Base-by-base conservation (phyloP, 805 yeast species). In the Priceomyces carsonii region DNA sequence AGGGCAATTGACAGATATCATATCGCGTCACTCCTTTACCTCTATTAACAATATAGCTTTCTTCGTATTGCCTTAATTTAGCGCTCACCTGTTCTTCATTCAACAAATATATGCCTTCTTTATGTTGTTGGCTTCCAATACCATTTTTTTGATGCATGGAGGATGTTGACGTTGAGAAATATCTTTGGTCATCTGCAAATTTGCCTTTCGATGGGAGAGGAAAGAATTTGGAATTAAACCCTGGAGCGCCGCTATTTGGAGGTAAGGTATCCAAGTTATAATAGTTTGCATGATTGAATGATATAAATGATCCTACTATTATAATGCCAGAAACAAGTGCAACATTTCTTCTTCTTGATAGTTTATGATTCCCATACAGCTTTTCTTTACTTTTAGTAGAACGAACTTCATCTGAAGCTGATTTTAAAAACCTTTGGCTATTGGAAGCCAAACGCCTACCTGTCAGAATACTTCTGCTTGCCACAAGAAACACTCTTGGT, bases 21-120 rank as follows among this genome's bases (percentile, higher is more conserved):
- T 89, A 91, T 38, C 99, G 72, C 8, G 79, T 58, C 13, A 93
- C 91, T 14, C 98, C 98, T 42, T 84, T 82, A 8, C 91, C 90
- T 39, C 96, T 73, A 46, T 85, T 82, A 14, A 91, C 91, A 21
- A 66, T 57, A 51, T 82, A 86, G 43, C 91, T 80, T 58, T 90
- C 93, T 55, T 91, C 96, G 45, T 71, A 69, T 46, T 80, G 79
- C 39, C 90, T 75, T 44, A 90, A 68, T 40, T 77, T 73, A 19
- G 70, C 63, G 30, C 88, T 75, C 7, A 89, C 89, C 50, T 87
- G 90, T 19, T 77, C 82, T 17, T 83, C 89, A 15, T 71, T 70
- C 33, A 84, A 63, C 14, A 82, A 55, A 35, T 71, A 71, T 2
- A 83, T 67, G 3, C 77, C 81, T 44, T 77, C 75, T 41, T 80